Conservation (phyloP, 1,139 yeast species). For the Saccharomyces hybrid region DNA sequence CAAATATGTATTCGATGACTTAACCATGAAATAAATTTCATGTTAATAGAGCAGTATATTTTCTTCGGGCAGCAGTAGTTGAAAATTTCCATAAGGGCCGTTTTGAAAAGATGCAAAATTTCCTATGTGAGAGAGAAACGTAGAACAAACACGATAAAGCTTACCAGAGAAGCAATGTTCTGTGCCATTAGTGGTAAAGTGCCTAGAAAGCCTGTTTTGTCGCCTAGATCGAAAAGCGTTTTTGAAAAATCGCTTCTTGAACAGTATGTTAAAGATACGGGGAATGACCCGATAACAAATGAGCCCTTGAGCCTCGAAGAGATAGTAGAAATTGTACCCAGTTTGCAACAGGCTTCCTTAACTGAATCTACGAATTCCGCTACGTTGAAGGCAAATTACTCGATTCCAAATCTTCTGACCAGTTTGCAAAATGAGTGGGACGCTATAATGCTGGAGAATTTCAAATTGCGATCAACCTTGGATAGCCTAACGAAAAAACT, state of each 20-base stretch:
- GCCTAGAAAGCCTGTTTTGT: constrained; percentile 63
- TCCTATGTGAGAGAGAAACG: background rate
- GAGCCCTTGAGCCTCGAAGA: constrained; percentile 55
- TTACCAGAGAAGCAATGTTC: constrained; percentile 13
- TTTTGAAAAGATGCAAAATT: background rate
- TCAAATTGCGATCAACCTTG: constrained; percentile 66
- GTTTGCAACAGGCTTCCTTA: constrained; percentile 27
- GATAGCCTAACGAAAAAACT: constrained; percentile 61
- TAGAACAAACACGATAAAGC: background rate
- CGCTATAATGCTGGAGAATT: constrained; percentile 73
- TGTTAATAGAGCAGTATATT: background rate
- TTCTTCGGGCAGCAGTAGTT: background rate
- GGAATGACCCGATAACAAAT: constrained; percentile 69
- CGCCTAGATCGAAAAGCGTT: constrained; percentile 63
- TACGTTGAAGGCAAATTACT: constrained; percentile 38
- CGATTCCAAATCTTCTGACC: constrained; percentile 72
- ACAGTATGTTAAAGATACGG: constrained; percentile 55
- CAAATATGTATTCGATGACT: background rate
- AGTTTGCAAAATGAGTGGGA: constrained; percentile 89
- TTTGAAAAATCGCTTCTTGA: constrained; percentile 60
- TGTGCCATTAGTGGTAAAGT: constrained; percentile 49
- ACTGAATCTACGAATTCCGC: constrained; percentile 23
- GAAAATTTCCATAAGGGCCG: background rate
- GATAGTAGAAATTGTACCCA: constrained; percentile 41
- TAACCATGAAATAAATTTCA: background rate